Percentiles rank a stretch among this genome's conserved stretches.
Evolutionary conservation across 768 basidiomycete species (phyloP).

Genomic region (Termitomyces sp.): DNA sequence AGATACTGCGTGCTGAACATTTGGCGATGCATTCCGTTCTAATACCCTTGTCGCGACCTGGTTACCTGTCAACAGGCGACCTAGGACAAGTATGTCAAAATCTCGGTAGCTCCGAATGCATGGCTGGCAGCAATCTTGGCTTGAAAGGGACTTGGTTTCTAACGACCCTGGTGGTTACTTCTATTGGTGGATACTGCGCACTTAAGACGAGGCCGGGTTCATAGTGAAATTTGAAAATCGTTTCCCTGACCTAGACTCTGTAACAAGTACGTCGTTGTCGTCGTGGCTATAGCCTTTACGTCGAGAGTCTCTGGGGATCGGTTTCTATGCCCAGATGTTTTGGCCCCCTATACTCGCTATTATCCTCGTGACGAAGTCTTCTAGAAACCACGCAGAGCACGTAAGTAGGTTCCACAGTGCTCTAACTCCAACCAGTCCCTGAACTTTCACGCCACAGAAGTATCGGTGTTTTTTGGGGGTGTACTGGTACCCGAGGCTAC

Average conservation of each 20-base stretch:
- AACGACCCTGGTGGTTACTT: too few species aligned
- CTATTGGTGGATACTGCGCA: background rate
- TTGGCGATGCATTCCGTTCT: background rate
- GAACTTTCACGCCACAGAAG: slow-evolving; percentile 4
- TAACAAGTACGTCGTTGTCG: background rate
- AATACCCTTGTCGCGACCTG: background rate
- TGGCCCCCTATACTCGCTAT: background rate
- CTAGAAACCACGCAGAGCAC: background rate
- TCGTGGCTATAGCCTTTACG: background rate
- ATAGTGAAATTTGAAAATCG: background rate
- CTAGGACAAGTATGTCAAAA: background rate
- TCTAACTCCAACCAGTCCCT: background rate
- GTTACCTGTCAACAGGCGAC: background rate
- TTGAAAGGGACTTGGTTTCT: background rate
- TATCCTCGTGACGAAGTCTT: background rate
- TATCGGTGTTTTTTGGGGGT: background rate
- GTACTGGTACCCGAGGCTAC: background rate
- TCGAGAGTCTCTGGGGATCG: background rate
- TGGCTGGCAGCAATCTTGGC: background rate
- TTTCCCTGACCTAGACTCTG: too few species aligned
- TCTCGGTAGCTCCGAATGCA: background rate
- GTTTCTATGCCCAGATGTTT: background rate
- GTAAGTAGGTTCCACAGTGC: background rate
- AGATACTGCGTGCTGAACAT: background rate
- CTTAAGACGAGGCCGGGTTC: background rate